Conservation (phyloP, 2,329 filamentous ascomycete genomes). For the Neonectria faginata region DNA sequence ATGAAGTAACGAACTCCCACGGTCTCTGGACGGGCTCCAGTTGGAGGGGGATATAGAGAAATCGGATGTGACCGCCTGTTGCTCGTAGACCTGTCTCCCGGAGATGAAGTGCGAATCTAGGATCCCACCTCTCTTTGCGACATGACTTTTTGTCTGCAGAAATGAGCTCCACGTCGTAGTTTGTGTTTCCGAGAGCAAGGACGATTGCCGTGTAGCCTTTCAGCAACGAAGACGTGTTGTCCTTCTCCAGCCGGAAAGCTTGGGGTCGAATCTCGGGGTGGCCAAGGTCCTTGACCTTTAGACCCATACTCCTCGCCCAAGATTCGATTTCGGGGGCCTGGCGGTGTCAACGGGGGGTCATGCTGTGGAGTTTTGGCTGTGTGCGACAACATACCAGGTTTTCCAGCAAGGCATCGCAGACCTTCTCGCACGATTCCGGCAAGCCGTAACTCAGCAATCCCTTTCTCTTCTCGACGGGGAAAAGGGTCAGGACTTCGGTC, state of each 20-base stretch:
- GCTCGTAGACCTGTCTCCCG: slow-evolving; percentile 42
- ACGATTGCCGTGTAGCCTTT: slow-evolving; percentile 44
- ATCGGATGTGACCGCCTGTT: slow-evolving; percentile 42
- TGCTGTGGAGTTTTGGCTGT: neutral
- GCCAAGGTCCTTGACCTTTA: slow-evolving; percentile 41
- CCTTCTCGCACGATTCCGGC: slow-evolving; percentile 40
- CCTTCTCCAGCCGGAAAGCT: slow-evolving; percentile 44
- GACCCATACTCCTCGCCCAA: slow-evolving; percentile 40
- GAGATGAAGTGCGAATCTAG: slow-evolving; percentile 40
- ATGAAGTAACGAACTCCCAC: slow-evolving; percentile 38
- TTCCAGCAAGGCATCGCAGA: slow-evolving; percentile 39
- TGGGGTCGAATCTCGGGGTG: slow-evolving; percentile 42
- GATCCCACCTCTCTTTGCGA: slow-evolving; percentile 40
- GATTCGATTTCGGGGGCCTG: slow-evolving; percentile 40
- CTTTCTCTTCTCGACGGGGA: slow-evolving; percentile 41
- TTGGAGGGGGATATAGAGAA: slow-evolving; percentile 44
- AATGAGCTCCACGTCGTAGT: slow-evolving; percentile 42
- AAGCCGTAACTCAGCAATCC: slow-evolving; percentile 42
- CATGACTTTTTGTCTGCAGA: slow-evolving; percentile 40
- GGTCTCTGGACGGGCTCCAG: slow-evolving; percentile 37
- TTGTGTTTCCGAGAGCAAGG: slow-evolving; percentile 43
- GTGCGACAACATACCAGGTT: slow-evolving; percentile 37
- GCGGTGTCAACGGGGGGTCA: slow-evolving; percentile 7
- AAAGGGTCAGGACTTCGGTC: slow-evolving; percentile 43
- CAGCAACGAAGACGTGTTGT: slow-evolving; percentile 43